Conservation (phyloP, 164 flowering plant species). For the Liriodendron chinense region DNA sequence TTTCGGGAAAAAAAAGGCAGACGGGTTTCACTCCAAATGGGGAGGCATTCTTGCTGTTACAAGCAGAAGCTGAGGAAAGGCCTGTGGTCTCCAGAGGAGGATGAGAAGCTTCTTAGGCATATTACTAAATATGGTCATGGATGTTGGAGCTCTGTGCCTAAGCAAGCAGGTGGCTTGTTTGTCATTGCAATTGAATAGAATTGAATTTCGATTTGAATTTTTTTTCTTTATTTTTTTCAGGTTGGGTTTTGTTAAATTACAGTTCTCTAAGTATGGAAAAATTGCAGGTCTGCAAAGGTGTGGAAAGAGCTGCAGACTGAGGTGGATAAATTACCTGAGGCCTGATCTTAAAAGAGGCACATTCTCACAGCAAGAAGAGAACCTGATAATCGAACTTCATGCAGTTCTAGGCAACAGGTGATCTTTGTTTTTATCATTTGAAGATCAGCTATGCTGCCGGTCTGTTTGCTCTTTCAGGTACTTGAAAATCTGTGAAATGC, state of each 20-base stretch:
- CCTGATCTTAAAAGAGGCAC: slow-evolving; percentile 88
- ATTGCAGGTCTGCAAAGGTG: slow-evolving; percentile 73
- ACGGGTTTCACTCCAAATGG: slow-evolving; percentile 37
- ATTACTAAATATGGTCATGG: slow-evolving; percentile 92
- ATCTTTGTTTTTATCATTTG: neutral
- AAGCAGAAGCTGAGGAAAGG: slow-evolving; percentile 94
- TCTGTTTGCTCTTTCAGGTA: neutral
- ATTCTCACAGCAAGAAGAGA: slow-evolving; percentile 78
- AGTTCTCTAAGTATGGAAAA: neutral
- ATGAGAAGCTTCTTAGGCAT: slow-evolving; percentile 75
- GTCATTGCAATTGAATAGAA: neutral
- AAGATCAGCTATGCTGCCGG: too few species aligned
- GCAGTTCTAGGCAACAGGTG: slow-evolving; percentile 87
- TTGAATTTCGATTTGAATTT: neutral
- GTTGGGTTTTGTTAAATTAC: neutral
- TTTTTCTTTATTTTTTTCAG: neutral
- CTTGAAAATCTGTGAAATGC: neutral
- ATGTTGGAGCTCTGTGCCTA: slow-evolving; percentile 97
- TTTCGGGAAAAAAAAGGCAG: neutral
- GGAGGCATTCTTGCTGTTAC: slow-evolving; percentile 92
- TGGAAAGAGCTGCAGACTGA: slow-evolving; percentile 83
- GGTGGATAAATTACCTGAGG: slow-evolving; percentile 89
- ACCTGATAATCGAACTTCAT: slow-evolving; percentile 74
- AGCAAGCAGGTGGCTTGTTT: slow-evolving; percentile 58
- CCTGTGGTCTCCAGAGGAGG: slow-evolving; percentile 95